Evolutionary conservation across 1,284 basidiomycete genomes (phyloP).

Genomic region (Trametes versicolor): DNA sequence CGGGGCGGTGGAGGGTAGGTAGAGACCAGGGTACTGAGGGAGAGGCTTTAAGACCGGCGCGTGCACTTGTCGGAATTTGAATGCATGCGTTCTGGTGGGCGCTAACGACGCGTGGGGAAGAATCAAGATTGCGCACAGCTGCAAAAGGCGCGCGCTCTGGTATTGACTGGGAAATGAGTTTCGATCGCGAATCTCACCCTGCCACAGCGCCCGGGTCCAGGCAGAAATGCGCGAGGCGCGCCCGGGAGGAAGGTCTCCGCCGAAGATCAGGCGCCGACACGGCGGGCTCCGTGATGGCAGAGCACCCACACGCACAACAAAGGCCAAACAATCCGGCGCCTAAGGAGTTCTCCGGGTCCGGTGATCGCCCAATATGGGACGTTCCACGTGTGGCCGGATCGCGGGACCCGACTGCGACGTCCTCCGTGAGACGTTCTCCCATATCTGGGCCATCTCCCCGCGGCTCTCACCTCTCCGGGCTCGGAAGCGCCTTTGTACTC

Average conservation of each 20-base stretch:
- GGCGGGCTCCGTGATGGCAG: conserved; percentile 16
- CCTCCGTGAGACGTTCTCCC: neutral
- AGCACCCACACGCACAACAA: conserved; percentile 19
- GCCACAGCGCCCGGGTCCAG: conserved; percentile 14
- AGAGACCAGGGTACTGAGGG: conserved; percentile 16
- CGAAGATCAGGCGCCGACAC: conserved; percentile 4
- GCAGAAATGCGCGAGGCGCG: neutral
- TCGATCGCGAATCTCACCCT: conserved; percentile 5
- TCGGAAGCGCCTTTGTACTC: neutral
- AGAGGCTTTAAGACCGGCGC: conserved; percentile 28
- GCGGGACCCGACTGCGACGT: neutral
- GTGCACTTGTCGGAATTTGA: conserved; percentile 24
- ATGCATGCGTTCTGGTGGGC: conserved; percentile 8
- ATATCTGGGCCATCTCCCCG: neutral
- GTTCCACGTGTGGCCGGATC: neutral
- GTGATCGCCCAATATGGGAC: neutral
- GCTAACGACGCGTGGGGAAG: conserved; percentile 14
- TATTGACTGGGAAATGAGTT: neutral
- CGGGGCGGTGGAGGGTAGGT: conserved; percentile 15
- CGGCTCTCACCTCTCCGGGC: conserved; percentile 3
- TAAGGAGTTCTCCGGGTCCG: neutral
- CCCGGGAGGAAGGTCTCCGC: conserved; percentile 2
- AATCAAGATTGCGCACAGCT: conserved; percentile 16
- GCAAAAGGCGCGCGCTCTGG: conserved; percentile 3
- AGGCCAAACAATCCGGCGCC: conserved; percentile 10